Evolutionary conservation across 352 stramenopile genomes (phyloP).

Genomic region (Globisporangium okanoganense): DNA sequence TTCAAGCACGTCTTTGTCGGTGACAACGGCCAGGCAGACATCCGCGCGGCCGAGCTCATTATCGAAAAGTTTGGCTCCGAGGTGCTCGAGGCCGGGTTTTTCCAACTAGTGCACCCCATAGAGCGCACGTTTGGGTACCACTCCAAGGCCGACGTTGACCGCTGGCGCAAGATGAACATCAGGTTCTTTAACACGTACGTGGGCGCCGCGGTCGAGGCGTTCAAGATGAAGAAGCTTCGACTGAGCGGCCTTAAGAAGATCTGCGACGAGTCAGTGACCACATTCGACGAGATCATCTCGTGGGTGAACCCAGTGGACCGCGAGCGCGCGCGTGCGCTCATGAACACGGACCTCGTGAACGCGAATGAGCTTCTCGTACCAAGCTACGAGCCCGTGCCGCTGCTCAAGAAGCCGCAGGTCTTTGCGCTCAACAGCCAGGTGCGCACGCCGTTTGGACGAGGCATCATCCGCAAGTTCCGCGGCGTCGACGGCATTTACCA

Average conservation of each 20-base stretch:
- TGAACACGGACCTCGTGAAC: constrained; percentile 60
- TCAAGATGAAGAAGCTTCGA: constrained; percentile 66
- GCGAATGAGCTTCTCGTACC: constrained; percentile 61
- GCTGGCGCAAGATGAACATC: constrained; percentile 86
- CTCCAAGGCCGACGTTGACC: constrained; percentile 64
- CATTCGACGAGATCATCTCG: constrained; percentile 53
- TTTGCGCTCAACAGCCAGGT: constrained; percentile 56
- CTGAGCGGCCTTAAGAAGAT: constrained; percentile 69
- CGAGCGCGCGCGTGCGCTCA: constrained; percentile 47
- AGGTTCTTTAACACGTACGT: constrained; percentile 91
- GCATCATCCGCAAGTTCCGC: constrained; percentile 69
- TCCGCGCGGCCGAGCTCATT: constrained; percentile 90
- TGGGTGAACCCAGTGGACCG: constrained; percentile 56
- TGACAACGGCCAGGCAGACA: constrained; percentile 95
- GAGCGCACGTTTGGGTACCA: constrained; percentile 84
- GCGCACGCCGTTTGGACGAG: constrained; percentile 58
- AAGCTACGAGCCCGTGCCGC: constrained; percentile 23
- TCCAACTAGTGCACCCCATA: constrained; percentile 87
- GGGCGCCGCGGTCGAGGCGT: constrained; percentile 77
- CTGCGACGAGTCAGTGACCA: constrained; percentile 39
- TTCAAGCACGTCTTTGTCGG: constrained; percentile 98
- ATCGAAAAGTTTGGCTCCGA: constrained; percentile 62
- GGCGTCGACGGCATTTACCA: constrained; percentile 75
- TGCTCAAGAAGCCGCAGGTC: constrained; percentile 61
- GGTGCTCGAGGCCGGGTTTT: constrained; percentile 81